Percentiles rank a stretch among this genome's conserved stretches.
These are phyloP conservation scores for Auriscalpium microsporum DNA, from an alignment of 768 basidiomycete genomes.

Conservation along the genomic window DNA sequence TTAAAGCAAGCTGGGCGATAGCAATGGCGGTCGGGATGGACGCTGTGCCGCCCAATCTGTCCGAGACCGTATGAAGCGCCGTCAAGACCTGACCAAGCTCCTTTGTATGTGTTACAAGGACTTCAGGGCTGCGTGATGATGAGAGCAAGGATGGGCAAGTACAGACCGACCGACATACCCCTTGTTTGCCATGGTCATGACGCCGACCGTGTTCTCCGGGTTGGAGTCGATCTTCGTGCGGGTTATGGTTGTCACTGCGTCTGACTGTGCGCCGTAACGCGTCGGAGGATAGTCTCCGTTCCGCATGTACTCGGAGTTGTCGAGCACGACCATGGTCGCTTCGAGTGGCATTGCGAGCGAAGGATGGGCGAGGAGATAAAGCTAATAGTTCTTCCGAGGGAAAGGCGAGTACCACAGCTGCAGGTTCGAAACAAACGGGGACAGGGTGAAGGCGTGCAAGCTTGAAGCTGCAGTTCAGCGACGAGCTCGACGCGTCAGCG, in stretches of 20 bases:
- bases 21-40: conserved; percentile 89
- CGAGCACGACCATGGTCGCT: conserved; percentile 95
- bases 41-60: conserved; percentile 70
- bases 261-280: conserved; percentile 84
- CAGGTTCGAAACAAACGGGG: not conserved
- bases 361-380: not conserved
- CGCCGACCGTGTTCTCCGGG: conserved; percentile 93
- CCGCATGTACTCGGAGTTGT: conserved; percentile 97
- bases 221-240: conserved; percentile 92
- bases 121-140: conserved; percentile 62
- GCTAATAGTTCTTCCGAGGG: not conserved
- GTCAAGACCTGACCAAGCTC: conserved; percentile 88
- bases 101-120: conserved; percentile 92
- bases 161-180: conserved; percentile 43
- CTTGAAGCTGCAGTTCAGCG: too few species aligned
- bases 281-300: conserved; percentile 88
- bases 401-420: not conserved
- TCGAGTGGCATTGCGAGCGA: conserved; percentile 78
- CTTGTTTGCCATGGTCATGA: conserved; percentile 98
- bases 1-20: conserved; percentile 91
- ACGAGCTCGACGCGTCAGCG: not conserved
- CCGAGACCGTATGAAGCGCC: conserved; percentile 62
- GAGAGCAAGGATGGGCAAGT: not conserved
- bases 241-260: conserved; percentile 86
- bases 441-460: not conserved